Evolutionary conservation across 345 rosid species (phyloP).

Genomic region (Cardamine occulta): DNA sequence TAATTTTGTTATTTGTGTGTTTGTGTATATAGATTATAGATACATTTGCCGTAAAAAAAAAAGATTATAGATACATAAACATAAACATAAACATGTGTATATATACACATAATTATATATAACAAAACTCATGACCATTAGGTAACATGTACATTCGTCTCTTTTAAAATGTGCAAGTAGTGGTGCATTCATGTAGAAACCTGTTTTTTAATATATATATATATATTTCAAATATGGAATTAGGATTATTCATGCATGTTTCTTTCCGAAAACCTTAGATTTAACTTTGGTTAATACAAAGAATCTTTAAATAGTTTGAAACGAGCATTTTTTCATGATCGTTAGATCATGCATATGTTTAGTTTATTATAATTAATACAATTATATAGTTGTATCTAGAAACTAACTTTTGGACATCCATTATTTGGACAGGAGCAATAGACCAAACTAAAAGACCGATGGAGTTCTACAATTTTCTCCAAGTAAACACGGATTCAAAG

Average conservation of each 20-base stretch:
- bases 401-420: conserved; percentile 9
- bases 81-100: neutral
- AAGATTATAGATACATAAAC: conserved; percentile 8
- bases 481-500: conserved; percentile 66
- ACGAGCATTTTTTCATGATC: neutral
- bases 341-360: conserved; percentile 7
- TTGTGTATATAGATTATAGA: conserved; percentile 7
- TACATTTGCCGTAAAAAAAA: too few species aligned
- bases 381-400: conserved; percentile 4
- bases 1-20: neutral
- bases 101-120: neutral
- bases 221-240: neutral
- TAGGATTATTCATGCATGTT: neutral
- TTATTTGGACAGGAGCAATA: conserved; percentile 24
- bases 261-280: neutral
- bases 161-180: neutral
- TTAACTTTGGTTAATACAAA: neutral
- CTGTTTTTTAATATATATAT: neutral
- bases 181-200: conserved; percentile 14
- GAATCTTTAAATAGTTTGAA: neutral
- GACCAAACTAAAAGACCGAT: conserved; percentile 37
- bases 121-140: conserved; percentile 13
- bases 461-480: conserved; percentile 77
- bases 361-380: neutral
- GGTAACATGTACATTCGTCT: neutral